Base-by-base conservation (phyloP, 345 rosid species). In the Diplotaxis tenuifolia region DNA sequence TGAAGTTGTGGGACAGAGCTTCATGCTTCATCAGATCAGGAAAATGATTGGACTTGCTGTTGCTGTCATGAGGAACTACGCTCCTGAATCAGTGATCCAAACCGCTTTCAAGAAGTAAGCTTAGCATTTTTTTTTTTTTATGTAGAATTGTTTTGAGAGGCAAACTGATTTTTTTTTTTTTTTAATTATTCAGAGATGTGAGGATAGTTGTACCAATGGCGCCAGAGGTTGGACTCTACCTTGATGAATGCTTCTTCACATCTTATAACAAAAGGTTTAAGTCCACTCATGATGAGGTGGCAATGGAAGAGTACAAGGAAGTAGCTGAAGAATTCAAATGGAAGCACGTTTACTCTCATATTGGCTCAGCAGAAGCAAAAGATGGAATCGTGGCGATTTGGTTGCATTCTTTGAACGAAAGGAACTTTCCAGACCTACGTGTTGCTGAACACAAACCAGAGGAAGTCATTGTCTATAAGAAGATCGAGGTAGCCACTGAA, bases 11-110 rank as follows among this genome's bases (percentile, higher is more conserved):
- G 99, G 98, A 25, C 99, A 95, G 85, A 92, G 99, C 82, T 92
- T 95, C 80, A 95, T 95, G 99, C 98, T 95, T 87, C 99, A 95
- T 81, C 99, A 95, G 76, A 92, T 92, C 31, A 68, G 98, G 40
- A 95, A 95, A 73, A 86, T 92, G 99, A 86, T 95, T 0, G 98
- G 99, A 58, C 92, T 90, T 65, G 91, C 92, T 1, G 96, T 95
- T 73, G 92, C 96, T 9, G 68, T 92, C 64, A 86, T 89, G 91
- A 88, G 99, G 82, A 84, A 88, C 72, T 90, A 83, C 40, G 88
- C 99, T 23, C 77, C 94, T 0, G 93, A 90, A 82, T 81, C 89
- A 18, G 45, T 92, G 75, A 80, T 90, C 38, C 78, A 78, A 77
- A 80, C 83, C 72, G 96, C 97, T 31, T 78, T 95, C 53, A 83